phyloP scores from a whole-genome alignment of 768 basidiomycete species.

The Lentinula sp. region DNA sequence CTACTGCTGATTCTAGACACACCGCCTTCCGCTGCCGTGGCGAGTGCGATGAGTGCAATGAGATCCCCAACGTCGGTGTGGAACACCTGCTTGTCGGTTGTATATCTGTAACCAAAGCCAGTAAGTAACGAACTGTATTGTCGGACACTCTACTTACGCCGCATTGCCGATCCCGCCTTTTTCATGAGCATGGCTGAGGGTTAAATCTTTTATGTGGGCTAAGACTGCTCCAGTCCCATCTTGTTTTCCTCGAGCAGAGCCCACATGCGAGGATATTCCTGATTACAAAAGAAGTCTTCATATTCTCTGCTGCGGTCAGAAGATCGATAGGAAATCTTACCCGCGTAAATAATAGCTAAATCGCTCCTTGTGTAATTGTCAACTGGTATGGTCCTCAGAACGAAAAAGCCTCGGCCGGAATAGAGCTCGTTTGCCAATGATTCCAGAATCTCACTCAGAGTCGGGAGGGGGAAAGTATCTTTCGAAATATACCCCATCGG shows the following conservation, averaged over 20 bases:
- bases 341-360: constrained; percentile 37
- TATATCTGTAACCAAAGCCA: constrained; percentile 18
- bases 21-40: constrained; percentile 37
- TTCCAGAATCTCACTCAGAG: constrained; percentile 25
- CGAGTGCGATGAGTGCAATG: constrained; percentile 36
- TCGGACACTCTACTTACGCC: constrained; percentile 13
- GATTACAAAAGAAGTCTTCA: not conserved
- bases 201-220: constrained; percentile 42
- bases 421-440: constrained; percentile 36
- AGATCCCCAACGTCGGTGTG: constrained; percentile 42
- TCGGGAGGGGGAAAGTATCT: constrained; percentile 38
- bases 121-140: not conserved
- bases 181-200: constrained; percentile 32
- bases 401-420: constrained; percentile 42
- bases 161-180: constrained; percentile 35
- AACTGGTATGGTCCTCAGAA: constrained; percentile 38
- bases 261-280: constrained; percentile 43
- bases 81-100: constrained; percentile 45
- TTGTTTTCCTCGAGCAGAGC: constrained; percentile 35
- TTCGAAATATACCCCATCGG: constrained; percentile 27
- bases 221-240: constrained; percentile 37
- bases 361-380: constrained; percentile 34
- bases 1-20: constrained; percentile 38
- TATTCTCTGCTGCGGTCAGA: constrained; percentile 7
- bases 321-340: constrained; percentile 12